Conservation (phyloP, 1,284 basidiomycete genomes). For the Heterobasidion occidentale region DNA sequence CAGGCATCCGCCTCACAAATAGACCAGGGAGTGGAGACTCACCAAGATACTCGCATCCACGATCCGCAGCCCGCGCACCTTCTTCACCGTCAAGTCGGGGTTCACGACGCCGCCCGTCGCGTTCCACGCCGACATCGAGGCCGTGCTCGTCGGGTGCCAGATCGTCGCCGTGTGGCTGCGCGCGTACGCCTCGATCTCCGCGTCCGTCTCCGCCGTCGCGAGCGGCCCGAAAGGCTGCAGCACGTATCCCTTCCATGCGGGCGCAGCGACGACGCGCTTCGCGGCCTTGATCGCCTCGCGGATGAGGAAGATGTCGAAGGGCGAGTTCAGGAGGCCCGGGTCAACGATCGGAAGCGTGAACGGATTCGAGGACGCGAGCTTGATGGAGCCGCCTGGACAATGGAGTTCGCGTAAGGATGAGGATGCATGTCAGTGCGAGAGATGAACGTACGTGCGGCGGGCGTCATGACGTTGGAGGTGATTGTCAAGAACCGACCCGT, state of each 20-base stretch:
- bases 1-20: background rate
- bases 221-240: background rate
- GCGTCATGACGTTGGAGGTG: slow-evolving; percentile 5
- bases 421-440: slow-evolving; percentile 2
- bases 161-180: slow-evolving; percentile 8
- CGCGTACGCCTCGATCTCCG: slow-evolving; percentile 6
- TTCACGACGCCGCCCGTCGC: slow-evolving; percentile 15
- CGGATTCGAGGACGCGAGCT: slow-evolving; percentile 13
- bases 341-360: slow-evolving; percentile 18
- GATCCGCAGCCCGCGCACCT: slow-evolving; percentile 15
- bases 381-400: slow-evolving; percentile 15
- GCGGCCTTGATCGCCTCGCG: slow-evolving; percentile 3
- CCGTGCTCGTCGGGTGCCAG: slow-evolving; percentile 18
- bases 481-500: slow-evolving; percentile 11
- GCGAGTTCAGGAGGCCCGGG: slow-evolving; percentile 17
- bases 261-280: slow-evolving; percentile 5
- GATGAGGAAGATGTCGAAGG: slow-evolving; percentile 7
- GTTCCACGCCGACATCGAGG: slow-evolving; percentile 14
- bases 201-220: slow-evolving; percentile 10
- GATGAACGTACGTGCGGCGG: slow-evolving; percentile 11
- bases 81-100: slow-evolving; percentile 19
- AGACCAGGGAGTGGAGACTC: slow-evolving; percentile 1
- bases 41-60: slow-evolving; percentile 23
- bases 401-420: background rate
- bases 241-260: slow-evolving; percentile 7